These are phyloP conservation scores for Crithidia bombi DNA, from an alignment of 208 protist species.

Conservation along the genomic window DNA sequence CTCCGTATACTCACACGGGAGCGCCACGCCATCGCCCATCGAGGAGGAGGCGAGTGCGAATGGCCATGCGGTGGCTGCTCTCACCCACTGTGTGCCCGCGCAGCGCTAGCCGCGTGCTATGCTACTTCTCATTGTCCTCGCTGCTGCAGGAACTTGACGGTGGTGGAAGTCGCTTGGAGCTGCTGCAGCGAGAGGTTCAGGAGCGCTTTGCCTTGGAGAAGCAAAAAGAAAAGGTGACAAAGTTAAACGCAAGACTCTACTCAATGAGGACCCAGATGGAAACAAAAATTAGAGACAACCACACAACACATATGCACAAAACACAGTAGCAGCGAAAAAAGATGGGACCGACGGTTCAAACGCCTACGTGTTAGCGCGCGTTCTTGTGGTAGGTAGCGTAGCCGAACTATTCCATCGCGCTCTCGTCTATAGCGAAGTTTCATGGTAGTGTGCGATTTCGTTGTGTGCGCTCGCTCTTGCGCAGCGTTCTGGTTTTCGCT, in stretches of 20 bases:
- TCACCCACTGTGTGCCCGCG: conserved; percentile 57
- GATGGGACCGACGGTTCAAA: too few species aligned
- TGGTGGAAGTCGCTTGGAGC: conserved; percentile 79
- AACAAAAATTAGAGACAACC: background rate
- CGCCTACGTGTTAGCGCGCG: too few species aligned
- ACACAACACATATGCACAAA: conserved; percentile 1
- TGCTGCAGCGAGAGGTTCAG: conserved; percentile 78
- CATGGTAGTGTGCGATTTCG: too few species aligned
- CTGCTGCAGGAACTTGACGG: conserved; percentile 85
- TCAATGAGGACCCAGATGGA: background rate
- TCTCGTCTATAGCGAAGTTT: too few species aligned
- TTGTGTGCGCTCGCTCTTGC: too few species aligned
- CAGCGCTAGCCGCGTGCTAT: conserved; percentile 89
- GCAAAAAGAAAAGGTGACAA: conserved; percentile 38
- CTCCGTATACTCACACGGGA: conserved; percentile 13
- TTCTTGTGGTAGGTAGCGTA: too few species aligned
- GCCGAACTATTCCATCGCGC: too few species aligned
- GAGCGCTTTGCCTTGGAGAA: conserved; percentile 59
- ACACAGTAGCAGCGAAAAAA: background rate
- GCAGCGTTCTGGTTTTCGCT: too few species aligned
- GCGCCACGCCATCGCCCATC: conserved; percentile 6
- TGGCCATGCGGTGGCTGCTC: conserved; percentile 32
- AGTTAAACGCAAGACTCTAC: conserved; percentile 25
- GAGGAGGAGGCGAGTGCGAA: conserved; percentile 36
- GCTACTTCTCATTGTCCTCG: conserved; percentile 78